Percentiles rank a stretch among this genome's conserved stretches.
Conservation (phyloP, 2,329 filamentous ascomycete species). For the Tolypocladium album region DNA sequence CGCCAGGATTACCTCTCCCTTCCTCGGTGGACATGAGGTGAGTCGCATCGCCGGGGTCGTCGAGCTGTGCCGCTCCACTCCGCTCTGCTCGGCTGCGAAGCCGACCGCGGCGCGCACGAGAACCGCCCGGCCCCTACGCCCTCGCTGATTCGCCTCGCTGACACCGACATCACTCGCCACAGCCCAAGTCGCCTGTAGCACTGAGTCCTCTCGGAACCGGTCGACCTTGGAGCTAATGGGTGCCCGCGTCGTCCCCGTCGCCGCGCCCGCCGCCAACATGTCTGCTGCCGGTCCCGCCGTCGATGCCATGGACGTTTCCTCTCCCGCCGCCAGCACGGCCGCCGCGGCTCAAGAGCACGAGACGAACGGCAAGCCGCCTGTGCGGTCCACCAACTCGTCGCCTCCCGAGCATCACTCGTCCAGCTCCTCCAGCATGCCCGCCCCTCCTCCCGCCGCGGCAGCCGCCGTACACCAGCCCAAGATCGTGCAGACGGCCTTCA, state of each 20-base stretch:
- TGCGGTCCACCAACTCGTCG: constrained; percentile 24
- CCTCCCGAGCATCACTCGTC: constrained; percentile 24
- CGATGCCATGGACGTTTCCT: constrained; percentile 53
- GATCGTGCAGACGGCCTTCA: constrained; percentile 96
- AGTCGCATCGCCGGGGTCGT: not conserved
- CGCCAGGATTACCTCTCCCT: not conserved
- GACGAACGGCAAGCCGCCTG: constrained; percentile 22
- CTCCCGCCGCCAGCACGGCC: constrained; percentile 36
- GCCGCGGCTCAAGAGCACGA: constrained; percentile 32
- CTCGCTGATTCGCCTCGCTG: constrained; percentile 4
- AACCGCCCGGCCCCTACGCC: not conserved
- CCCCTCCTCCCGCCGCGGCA: constrained; percentile 45
- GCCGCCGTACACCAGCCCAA: constrained; percentile 86
- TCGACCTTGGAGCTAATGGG: constrained; percentile 12
- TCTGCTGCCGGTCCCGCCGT: constrained; percentile 47
- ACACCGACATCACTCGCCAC: constrained; percentile 17
- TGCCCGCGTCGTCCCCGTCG: constrained; percentile 46
- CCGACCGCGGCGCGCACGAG: not conserved
- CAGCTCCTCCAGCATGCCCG: constrained; percentile 34
- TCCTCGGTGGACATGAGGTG: not conserved
- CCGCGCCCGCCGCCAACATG: constrained; percentile 46
- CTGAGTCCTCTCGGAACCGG: constrained; percentile 29
- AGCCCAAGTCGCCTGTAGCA: constrained; percentile 43
- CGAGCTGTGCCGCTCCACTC: not conserved
- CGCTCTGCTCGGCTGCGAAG: not conserved